A percentile compares a stretch with the other conserved stretches of the same genome.
Conservation (phyloP, 495 filamentous ascomycete species). For the Hyaloscypha finlandica region DNA sequence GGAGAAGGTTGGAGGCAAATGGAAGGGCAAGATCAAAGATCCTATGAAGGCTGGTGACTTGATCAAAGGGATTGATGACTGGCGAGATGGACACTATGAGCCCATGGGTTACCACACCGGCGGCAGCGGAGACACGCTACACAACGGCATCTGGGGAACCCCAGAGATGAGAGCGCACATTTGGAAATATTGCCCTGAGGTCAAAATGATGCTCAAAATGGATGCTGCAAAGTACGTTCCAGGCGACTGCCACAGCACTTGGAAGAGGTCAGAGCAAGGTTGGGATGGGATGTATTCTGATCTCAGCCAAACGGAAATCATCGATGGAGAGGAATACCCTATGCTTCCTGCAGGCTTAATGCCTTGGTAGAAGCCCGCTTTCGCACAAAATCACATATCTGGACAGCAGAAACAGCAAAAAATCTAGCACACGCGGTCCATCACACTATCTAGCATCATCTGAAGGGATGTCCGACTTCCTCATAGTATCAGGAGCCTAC, state of each 20-base stretch:
- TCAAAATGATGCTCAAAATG: slow-evolving; percentile 54
- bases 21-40: slow-evolving; percentile 21
- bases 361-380: slow-evolving; percentile 34
- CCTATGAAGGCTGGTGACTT: slow-evolving; percentile 35
- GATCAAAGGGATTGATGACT: slow-evolving; percentile 42
- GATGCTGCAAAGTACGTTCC: slow-evolving; percentile 45
- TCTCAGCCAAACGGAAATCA: slow-evolving; percentile 36
- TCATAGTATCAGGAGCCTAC: background rate
- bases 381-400: background rate
- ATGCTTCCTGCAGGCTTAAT: slow-evolving; percentile 37
- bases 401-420: background rate
- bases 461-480: background rate
- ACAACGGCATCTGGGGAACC: slow-evolving; percentile 44
- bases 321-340: slow-evolving; percentile 46
- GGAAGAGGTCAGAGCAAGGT: slow-evolving; percentile 38
- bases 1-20: slow-evolving; percentile 30
- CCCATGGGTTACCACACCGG: slow-evolving; percentile 58
- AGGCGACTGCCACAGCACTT: slow-evolving; percentile 38
- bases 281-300: slow-evolving; percentile 25
- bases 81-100: slow-evolving; percentile 48
- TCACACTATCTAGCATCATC: background rate
- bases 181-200: slow-evolving; percentile 54
- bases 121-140: slow-evolving; percentile 40
- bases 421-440: background rate
- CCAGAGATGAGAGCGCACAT: slow-evolving; percentile 44